These are phyloP conservation scores for Phaeosphaeriaceae sp. DNA, from an alignment of 2,329 filamentous ascomycete genomes.

Conservation along the genomic window DNA sequence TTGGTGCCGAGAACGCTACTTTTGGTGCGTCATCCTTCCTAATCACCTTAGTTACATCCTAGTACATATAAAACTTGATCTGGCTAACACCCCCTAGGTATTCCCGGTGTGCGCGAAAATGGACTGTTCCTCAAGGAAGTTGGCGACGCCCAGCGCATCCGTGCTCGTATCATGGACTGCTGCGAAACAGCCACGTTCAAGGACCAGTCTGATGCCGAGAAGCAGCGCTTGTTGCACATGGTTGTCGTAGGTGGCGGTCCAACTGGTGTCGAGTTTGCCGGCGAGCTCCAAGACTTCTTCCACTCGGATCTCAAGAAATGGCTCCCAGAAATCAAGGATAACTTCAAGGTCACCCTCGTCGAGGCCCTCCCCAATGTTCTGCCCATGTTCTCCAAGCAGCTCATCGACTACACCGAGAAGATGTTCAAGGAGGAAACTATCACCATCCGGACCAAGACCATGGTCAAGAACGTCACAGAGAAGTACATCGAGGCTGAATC, in stretches of 20 bases:
- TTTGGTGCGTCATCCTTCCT: constrained; percentile 76
- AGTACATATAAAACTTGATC: not conserved
- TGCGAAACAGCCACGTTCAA: constrained; percentile 99
- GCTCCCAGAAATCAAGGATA: constrained; percentile 91
- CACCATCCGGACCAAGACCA: constrained; percentile 96
- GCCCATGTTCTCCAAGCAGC: constrained; percentile 97
- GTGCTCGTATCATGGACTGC: constrained; percentile 99
- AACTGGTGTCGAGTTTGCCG: constrained; percentile 97
- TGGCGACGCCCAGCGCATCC: constrained; percentile 90
- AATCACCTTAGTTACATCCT: no score
- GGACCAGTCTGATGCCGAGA: constrained; percentile 85
- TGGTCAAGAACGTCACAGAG: constrained; percentile 96
- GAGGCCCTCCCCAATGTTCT: constrained; percentile 96
- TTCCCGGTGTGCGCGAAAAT: constrained; percentile 92
- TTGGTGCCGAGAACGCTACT: constrained; percentile 97
- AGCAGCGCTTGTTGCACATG: constrained; percentile 96
- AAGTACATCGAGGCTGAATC: constrained; percentile 91
- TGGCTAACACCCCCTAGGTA: constrained; percentile 57
- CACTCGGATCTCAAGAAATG: constrained; percentile 98
- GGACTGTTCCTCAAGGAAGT: constrained; percentile 99
- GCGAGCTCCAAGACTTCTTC: constrained; percentile 98
- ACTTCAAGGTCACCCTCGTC: constrained; percentile 96
- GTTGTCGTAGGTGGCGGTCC: constrained; percentile 86
- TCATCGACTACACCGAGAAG: constrained; percentile 99
- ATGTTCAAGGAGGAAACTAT: constrained; percentile 99